phyloP scores from a whole-genome alignment of 164 flowering plant genomes.

The Echeveria elegans region DNA sequence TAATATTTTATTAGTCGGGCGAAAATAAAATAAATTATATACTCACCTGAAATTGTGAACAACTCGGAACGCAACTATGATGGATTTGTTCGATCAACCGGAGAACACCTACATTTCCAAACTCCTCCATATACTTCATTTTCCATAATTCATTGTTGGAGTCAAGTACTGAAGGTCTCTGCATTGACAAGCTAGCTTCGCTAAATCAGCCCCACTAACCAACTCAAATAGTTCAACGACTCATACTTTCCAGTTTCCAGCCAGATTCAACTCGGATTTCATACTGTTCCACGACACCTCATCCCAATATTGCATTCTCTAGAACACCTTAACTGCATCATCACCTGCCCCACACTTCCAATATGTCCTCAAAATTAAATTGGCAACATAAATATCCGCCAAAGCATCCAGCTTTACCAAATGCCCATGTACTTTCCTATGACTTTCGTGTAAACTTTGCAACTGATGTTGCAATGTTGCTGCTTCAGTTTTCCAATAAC shows the following conservation, averaged over 20 bases:
- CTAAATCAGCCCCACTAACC: constrained; percentile 46
- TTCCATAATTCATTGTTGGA: constrained; percentile 57
- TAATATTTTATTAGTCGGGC: no score
- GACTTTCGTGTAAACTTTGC: constrained; percentile 29
- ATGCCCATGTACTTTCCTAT: constrained; percentile 36
- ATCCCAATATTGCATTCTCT: constrained; percentile 28
- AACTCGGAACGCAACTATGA: no score
- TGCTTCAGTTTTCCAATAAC: constrained; percentile 41
- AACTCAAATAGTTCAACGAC: constrained; percentile 21
- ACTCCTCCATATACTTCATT: constrained; percentile 47
- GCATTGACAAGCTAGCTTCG: constrained; percentile 40
- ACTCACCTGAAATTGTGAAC: no score
- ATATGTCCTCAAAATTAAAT: constrained; percentile 25
- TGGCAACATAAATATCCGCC: constrained; percentile 24
- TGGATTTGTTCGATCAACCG: no score
- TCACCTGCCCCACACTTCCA: constrained; percentile 26
- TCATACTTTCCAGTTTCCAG: constrained; percentile 11
- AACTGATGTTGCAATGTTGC: constrained; percentile 32
- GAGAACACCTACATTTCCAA: no score
- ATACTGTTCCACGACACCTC: constrained; percentile 35
- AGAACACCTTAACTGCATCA: constrained; percentile 28
- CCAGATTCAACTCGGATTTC: constrained; percentile 30
- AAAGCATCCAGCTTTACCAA: constrained; percentile 27
- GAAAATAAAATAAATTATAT: no score
- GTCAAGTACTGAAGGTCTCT: constrained; percentile 42